A percentile compares a stretch with the other conserved stretches of the same genome.
These are phyloP conservation scores for Biscutella laevigata DNA, from an alignment of 441 rosid species.

Conservation along the genomic window DNA sequence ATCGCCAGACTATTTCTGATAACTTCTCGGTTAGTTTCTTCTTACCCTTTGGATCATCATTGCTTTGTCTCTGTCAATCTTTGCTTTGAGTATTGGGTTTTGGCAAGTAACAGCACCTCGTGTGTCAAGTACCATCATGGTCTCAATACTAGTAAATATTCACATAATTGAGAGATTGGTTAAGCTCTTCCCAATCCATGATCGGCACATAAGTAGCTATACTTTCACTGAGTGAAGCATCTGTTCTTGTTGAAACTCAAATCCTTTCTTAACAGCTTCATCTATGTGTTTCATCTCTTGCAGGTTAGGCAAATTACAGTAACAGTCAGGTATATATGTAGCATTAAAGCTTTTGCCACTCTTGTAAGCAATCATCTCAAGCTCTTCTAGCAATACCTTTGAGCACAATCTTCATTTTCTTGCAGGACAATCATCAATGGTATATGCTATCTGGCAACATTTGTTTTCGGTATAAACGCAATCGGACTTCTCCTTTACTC, in stretches of 20 bases:
- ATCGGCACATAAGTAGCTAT: no score
- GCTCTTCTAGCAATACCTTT: not conserved
- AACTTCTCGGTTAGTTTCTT: slow-evolving; percentile 53
- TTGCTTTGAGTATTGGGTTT: not conserved
- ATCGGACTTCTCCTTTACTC: slow-evolving; percentile 69
- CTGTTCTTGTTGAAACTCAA: not conserved
- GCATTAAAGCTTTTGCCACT: not conserved
- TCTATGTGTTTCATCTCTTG: slow-evolving; percentile 19
- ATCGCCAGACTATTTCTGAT: slow-evolving; percentile 69
- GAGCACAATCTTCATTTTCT: not conserved
- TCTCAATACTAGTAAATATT: not conserved
- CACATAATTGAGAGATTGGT: not conserved
- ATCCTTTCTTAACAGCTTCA: not conserved
- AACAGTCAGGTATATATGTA: slow-evolving; percentile 50
- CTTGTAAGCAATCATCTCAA: not conserved
- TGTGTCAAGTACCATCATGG: slow-evolving; percentile 4
- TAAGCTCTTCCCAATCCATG: not conserved
- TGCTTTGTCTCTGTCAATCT: not conserved
- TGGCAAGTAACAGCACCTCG: not conserved
- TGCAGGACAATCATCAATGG: slow-evolving; percentile 80
- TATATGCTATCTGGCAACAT: slow-evolving; percentile 80
- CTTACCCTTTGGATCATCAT: not conserved
- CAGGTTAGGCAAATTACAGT: slow-evolving; percentile 83
- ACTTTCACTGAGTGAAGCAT: not conserved
- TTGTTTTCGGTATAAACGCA: slow-evolving; percentile 72